Conservation (phyloP, 2,329 filamentous ascomycete species). For the Botrytis fabae region DNA sequence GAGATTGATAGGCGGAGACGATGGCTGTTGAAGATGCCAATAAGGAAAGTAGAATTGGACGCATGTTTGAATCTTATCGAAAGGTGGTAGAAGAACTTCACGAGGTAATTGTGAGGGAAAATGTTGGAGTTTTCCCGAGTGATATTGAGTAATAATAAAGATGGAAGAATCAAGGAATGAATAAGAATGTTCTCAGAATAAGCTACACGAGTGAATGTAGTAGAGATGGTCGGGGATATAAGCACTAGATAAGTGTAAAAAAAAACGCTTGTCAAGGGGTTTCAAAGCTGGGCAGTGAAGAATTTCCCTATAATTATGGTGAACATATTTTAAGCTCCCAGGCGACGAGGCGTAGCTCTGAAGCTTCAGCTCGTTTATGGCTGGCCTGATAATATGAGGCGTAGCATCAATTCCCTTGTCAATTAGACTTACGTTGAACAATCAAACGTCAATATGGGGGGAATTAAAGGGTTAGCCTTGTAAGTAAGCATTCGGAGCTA, state of each 20-base stretch:
- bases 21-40: slow-evolving; percentile 23
- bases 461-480: slow-evolving; percentile 10
- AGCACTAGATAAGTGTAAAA: slow-evolving; percentile 6
- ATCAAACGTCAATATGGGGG: neutral
- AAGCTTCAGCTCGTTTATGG: slow-evolving; percentile 2
- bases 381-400: neutral
- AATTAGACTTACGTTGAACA: neutral
- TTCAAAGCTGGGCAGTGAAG: neutral
- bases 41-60: slow-evolving; percentile 25
- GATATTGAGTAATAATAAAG: neutral
- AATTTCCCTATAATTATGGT: neutral
- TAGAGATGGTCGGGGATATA: neutral
- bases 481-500: neutral
- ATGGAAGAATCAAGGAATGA: neutral
- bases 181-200: neutral
- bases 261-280: slow-evolving; percentile 2
- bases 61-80: slow-evolving; percentile 29
- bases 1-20: slow-evolving; percentile 27
- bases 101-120: neutral
- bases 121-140: neutral
- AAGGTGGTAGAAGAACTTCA: neutral
- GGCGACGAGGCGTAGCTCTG: neutral
- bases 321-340: slow-evolving; percentile 8
- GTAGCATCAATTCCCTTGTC: slow-evolving; percentile 2
- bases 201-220: neutral